Evolutionary conservation across 2,329 filamentous ascomycete species (phyloP), one percentile per base, ranked within the genome.

Genomic region (Penicillium concentricum): DNA sequence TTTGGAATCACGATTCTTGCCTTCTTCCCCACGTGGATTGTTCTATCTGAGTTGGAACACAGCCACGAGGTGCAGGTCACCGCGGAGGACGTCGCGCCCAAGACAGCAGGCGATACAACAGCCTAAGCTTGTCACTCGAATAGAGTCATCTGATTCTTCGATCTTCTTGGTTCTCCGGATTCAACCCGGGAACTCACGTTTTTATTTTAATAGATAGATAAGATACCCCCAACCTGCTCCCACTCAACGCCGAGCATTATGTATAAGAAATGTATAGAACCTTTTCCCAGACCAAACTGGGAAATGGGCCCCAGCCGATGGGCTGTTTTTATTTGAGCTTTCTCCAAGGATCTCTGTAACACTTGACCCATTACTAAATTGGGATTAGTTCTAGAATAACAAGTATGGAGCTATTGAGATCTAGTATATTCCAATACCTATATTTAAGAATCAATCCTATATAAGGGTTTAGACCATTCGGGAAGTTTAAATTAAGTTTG

Each of bases 1-100:
- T 66, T 66, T 26, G 64, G 64, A 18, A 66, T 66, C 39, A 66
- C 64, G 3, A 13, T 66, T 24, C 26, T 66, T n/a, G 58, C 61
- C 30, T 30, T 66, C 32, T n/a, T 60, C 43, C 62, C 64, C 8
- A 66, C 64, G 4, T 66, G 64, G 64, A 62, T 66, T 34, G 61
- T 66, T 20, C 50, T 66, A 4, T 65, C 62, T 24, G 62, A 56
- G 30, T 53, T 66, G 41, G 64, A 66, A 32, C 64, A 66, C 42
- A 65, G 61, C 42, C 64, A 66, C 42, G 64, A 66, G 54, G 62
- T 66, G 34, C 55, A 59, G 43, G 58, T 66, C 53, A 60, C 57
- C 42, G 62, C 24, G 15, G 64, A 65, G 35, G 59, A 65, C 2
- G 26, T 51, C 30, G 38, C 26, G 7, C 1, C 26, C 39, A 56